Base-by-base conservation (phyloP, 495 filamentous ascomycete genomes). In the Patellaria atrata region DNA sequence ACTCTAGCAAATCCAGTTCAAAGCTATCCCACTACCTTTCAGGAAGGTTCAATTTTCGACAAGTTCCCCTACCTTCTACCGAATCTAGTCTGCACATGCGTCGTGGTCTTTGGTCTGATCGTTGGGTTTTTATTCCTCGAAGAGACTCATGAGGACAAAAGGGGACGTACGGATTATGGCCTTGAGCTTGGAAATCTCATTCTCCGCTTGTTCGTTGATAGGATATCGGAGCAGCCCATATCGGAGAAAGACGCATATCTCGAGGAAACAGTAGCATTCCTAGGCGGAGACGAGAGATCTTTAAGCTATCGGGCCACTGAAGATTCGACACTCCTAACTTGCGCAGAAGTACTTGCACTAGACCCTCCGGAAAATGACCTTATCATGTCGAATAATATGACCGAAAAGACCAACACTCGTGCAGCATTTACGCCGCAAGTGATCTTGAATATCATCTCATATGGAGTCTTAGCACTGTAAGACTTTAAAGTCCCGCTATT, bases 391-490 rank as follows among this genome's bases (percentile, higher is more conserved):
- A 42, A 50, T 10, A 35, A 40, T 20, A 36, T 22, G 5, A 6
- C 5, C 16, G 14, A 22, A 15, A 5, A 29, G 4, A 46, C 39
- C 54, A 47, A 54, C 19, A 43, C 43, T 5, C 43, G 48, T 38
- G 68, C 68, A 42, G 70, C 70, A 4, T 92, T 97, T 51, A 94
- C 79, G 12, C 68, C 58, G 47, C 82, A 85, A 32, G 79, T 96
- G 30, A 52, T 91, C 31, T 60, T 82, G 27, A 81, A 80, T 43
- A 93, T 96, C 42, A 55, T 86, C 30, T 81, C 75, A 33, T 93
- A 89, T 48, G 91, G 89, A 23, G 82, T 97, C 47, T 67, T 97
- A 19, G 89, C 89, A 41, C 94, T 92, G 82, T 94, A 70, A 72
- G 84, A 78, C 39, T 41, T 34, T 45, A 43, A 32, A 28, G 22